These are phyloP conservation scores for Porcisia deanei DNA, from an alignment of 208 protist genomes.

Conservation along the genomic window DNA sequence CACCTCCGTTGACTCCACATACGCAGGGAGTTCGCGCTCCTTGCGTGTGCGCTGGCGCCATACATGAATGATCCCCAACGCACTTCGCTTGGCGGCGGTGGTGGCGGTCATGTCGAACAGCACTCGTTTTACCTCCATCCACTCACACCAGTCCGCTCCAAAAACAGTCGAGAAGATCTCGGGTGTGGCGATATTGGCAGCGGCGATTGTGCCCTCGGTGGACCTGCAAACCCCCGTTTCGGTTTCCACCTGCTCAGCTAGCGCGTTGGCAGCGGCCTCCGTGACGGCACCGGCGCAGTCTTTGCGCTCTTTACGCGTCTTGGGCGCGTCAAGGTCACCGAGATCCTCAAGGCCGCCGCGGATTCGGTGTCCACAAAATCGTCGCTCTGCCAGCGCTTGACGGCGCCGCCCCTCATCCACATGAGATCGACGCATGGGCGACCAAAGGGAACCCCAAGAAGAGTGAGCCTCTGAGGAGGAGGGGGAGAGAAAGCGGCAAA, in stretches of 20 bases:
- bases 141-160: slow-evolving; percentile 65
- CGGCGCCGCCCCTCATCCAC: slow-evolving; percentile 22
- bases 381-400: slow-evolving; percentile 33
- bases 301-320: background rate
- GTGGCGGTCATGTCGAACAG: slow-evolving; percentile 52
- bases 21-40: slow-evolving; percentile 57
- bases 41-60: slow-evolving; percentile 68
- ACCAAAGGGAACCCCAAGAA: background rate
- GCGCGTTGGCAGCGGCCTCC: background rate
- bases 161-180: slow-evolving; percentile 51
- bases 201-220: background rate
- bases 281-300: background rate
- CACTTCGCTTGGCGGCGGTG: slow-evolving; percentile 35
- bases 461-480: background rate
- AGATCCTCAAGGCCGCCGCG: slow-evolving; percentile 69
- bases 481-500: background rate
- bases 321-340: slow-evolving; percentile 59
- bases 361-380: slow-evolving; percentile 68
- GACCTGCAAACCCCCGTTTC: background rate
- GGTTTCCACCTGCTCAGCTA: background rate
- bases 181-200: background rate
- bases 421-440: slow-evolving; percentile 19
- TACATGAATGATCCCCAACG: slow-evolving; percentile 43
- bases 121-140: slow-evolving; percentile 54
- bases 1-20: slow-evolving; percentile 73